Conservation (phyloP, 257 asterid species). For the Capsicum baccatum region DNA sequence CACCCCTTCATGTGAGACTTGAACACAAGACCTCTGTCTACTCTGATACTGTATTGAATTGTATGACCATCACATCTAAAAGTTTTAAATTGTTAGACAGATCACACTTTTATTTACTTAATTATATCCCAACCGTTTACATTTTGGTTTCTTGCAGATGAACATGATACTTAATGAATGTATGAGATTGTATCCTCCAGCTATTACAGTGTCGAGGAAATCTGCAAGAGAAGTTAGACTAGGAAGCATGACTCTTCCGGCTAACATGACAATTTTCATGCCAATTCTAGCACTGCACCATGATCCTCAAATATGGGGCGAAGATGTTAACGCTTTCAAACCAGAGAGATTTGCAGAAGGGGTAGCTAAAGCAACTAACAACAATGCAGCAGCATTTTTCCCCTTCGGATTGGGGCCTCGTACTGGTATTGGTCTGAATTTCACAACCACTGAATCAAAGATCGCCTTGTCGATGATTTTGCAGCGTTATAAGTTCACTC, state of each 20-base stretch:
- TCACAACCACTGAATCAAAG: conserved; percentile 63
- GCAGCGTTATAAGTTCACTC: conserved; percentile 49
- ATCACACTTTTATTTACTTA: not conserved
- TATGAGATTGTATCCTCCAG: conserved; percentile 64
- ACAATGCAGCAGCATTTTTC: conserved; percentile 51
- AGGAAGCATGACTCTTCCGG: conserved; percentile 45
- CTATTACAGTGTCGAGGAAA: conserved; percentile 49
- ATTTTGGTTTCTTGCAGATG: conserved; percentile 42
- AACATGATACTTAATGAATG: conserved; percentile 70
- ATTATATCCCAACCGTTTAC: not conserved
- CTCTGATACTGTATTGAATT: not conserved
- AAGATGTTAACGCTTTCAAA: conserved; percentile 54
- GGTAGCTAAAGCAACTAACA: conserved; percentile 63
- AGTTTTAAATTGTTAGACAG: not conserved
- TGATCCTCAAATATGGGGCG: conserved; percentile 56
- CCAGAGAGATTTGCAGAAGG: too few relatives aligned
- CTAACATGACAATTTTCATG: conserved; percentile 46
- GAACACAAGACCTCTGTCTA: too few relatives aligned
- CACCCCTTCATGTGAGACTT: not conserved
- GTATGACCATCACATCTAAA: not conserved
- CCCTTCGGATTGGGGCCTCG: conserved; percentile 69
- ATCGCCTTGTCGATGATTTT: conserved; percentile 58
- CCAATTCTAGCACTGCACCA: conserved; percentile 54
- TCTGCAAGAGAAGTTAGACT: conserved; percentile 44
- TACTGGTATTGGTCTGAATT: conserved; percentile 66